These are phyloP conservation scores for Azolla pinnata DNA, from an alignment of 75 land plant species.

Conservation along the genomic window DNA sequence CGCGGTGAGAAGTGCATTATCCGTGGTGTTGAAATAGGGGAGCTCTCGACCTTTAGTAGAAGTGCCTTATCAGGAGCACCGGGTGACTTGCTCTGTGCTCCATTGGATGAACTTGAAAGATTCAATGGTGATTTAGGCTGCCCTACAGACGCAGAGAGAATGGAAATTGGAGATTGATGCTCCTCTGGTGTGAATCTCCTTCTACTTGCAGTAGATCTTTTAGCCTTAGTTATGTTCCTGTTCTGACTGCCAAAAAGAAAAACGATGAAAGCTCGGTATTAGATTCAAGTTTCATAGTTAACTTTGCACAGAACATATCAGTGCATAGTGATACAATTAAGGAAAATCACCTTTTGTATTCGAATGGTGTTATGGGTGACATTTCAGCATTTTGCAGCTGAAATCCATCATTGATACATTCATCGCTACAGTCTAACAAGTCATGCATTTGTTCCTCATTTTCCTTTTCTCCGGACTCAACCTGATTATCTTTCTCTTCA, in stretches of 20 bases:
- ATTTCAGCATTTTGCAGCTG: conserved; percentile 22
- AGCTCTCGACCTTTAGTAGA: conserved; percentile 9
- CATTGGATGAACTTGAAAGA: conserved; percentile 7
- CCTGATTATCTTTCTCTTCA: conserved; percentile 22
- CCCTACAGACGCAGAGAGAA: conserved; percentile 12
- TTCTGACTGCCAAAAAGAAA: conserved; percentile 1
- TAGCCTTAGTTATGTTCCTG: conserved; percentile 5
- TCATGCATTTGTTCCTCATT: conserved; percentile 12
- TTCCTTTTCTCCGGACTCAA: conserved; percentile 28
- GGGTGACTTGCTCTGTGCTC: conserved; percentile 1
- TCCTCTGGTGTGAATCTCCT: conserved; percentile 37
- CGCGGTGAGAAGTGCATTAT: conserved; percentile 32
- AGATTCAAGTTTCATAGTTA: background rate
- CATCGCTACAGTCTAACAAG: conserved; percentile 4
- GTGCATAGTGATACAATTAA: background rate
- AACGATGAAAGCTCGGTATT: background rate
- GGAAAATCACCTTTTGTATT: conserved; percentile 23
- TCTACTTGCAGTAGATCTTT: too few relatives aligned
- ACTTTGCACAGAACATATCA: background rate
- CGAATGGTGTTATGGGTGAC: conserved; percentile 42
- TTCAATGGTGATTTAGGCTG: conserved; percentile 20
- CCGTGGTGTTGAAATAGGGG: conserved; percentile 25
- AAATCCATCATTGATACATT: conserved; percentile 13
- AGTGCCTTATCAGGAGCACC: conserved; percentile 1
- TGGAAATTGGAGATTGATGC: conserved; percentile 9